Evolutionary conservation across 352 stramenopile genomes (phyloP).

Genomic region (Phytophthora constricta): DNA sequence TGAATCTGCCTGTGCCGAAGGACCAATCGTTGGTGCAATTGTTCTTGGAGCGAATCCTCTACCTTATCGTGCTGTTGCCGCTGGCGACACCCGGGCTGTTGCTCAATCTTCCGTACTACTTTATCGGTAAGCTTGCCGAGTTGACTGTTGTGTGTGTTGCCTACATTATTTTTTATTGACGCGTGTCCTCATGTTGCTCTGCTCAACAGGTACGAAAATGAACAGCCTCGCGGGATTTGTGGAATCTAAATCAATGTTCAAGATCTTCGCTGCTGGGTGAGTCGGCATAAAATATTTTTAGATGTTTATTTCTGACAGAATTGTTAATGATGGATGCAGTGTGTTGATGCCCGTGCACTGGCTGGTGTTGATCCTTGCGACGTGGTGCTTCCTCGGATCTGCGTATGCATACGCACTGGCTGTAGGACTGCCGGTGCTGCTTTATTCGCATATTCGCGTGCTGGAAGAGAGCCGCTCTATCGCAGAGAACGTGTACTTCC

Average conservation of each 20-base stretch:
- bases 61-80: conserved; percentile 70
- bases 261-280: conserved; percentile 74
- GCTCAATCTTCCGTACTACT: conserved; percentile 82
- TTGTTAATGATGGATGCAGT: conserved; percentile 30
- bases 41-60: conserved; percentile 72
- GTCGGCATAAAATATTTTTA: conserved; percentile 7
- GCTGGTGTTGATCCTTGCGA: conserved; percentile 63
- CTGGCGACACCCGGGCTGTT: conserved; percentile 71
- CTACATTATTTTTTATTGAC: neutral
- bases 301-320: neutral
- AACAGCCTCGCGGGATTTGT: conserved; percentile 72
- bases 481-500: conserved; percentile 77
- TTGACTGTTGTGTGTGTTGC: neutral
- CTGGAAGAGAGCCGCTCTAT: conserved; percentile 81
- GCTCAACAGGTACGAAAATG: conserved; percentile 59
- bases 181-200: neutral
- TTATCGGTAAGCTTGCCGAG: conserved; percentile 80
- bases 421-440: conserved; percentile 60
- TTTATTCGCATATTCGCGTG: conserved; percentile 83
- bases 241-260: conserved; percentile 85
- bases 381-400: conserved; percentile 61
- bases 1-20: conserved; percentile 53
- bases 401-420: conserved; percentile 67
- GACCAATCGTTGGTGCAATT: conserved; percentile 64
- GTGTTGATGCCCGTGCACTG: conserved; percentile 75